These are phyloP conservation scores for Blastobotrys chiropterorum DNA, from an alignment of 805 yeast genomes.

Conservation along the genomic window DNA sequence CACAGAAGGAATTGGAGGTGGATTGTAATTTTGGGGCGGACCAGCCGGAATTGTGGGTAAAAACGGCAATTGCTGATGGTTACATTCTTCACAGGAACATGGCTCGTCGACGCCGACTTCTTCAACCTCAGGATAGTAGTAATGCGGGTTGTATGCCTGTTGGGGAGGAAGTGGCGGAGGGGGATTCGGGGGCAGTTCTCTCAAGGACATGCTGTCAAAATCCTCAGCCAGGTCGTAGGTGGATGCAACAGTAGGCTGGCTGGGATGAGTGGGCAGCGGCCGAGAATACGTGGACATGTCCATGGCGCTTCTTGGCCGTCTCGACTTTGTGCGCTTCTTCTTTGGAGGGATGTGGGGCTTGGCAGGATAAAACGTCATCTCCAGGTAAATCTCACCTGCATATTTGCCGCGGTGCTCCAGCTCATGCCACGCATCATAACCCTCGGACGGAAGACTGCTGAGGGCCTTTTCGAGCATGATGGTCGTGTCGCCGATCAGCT, in stretches of 20 bases:
- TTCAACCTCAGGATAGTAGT: background rate
- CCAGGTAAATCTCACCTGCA: conserved; percentile 85
- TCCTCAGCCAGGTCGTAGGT: background rate
- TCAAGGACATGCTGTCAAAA: background rate
- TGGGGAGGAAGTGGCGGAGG: background rate
- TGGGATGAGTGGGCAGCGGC: conserved; percentile 3
- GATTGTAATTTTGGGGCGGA: background rate
- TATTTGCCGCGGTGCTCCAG: conserved; percentile 59
- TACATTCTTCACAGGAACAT: background rate
- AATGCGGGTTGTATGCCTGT: background rate
- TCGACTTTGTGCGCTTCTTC: conserved; percentile 3
- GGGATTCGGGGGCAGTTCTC: background rate
- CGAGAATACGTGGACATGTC: conserved; percentile 1
- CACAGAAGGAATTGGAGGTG: background rate
- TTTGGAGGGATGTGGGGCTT: conserved; percentile 21
- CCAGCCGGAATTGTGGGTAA: conserved; percentile 1
- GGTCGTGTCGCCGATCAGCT: conserved; percentile 74
- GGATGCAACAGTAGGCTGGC: background rate
- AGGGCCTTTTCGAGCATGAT: conserved; percentile 73
- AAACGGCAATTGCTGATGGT: background rate
- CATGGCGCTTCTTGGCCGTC: background rate
- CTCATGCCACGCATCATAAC: conserved; percentile 81
- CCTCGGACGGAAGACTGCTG: conserved; percentile 58
- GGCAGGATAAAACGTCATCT: conserved; percentile 82
- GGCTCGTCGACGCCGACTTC: background rate